phyloP scores from a whole-genome alignment of 1,284 basidiomycete genomes.

The Athelia sp. region DNA sequence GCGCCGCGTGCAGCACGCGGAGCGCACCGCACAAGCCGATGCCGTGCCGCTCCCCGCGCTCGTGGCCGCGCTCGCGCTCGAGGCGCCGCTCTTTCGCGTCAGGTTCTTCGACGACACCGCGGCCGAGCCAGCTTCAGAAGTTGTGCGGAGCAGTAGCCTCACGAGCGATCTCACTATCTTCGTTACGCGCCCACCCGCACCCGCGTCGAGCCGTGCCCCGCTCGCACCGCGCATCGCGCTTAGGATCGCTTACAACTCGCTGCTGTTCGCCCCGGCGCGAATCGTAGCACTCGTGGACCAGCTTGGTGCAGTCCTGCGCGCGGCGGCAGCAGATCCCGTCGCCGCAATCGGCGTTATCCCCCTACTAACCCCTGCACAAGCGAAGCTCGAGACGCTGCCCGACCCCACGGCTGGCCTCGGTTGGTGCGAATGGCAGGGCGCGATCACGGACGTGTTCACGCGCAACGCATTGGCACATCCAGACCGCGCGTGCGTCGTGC shows the following conservation, averaged over 20 bases:
- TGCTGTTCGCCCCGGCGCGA: slow-evolving; percentile 83
- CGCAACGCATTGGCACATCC: slow-evolving; percentile 76
- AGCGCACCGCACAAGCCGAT: slow-evolving; percentile 82
- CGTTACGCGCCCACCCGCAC: slow-evolving; percentile 49
- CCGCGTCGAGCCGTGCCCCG: slow-evolving; percentile 65
- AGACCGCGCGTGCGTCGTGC: slow-evolving; percentile 79
- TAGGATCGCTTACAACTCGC: slow-evolving; percentile 90
- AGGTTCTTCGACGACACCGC: slow-evolving; percentile 95
- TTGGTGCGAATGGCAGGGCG: slow-evolving; percentile 97
- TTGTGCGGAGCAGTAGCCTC: slow-evolving; percentile 75
- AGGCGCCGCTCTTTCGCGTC: slow-evolving; percentile 85
- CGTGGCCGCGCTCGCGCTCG: slow-evolving; percentile 68
- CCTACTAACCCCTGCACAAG: slow-evolving; percentile 74
- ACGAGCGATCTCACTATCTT: slow-evolving; percentile 92
- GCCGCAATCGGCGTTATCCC: slow-evolving; percentile 72
- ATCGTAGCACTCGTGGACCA: slow-evolving; percentile 84
- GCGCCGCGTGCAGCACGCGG: slow-evolving; percentile 79
- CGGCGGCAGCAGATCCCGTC: slow-evolving; percentile 61
- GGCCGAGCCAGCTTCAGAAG: slow-evolving; percentile 57
- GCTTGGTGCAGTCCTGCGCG: slow-evolving; percentile 76
- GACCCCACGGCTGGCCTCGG: slow-evolving; percentile 87
- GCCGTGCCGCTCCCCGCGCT: slow-evolving; percentile 81
- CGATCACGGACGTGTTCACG: slow-evolving; percentile 92
- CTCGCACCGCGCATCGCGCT: slow-evolving; percentile 79
- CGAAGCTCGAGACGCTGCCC: slow-evolving; percentile 57